Conservation (phyloP, 1,139 yeast genomes). For the Candida sanyaensis region DNA sequence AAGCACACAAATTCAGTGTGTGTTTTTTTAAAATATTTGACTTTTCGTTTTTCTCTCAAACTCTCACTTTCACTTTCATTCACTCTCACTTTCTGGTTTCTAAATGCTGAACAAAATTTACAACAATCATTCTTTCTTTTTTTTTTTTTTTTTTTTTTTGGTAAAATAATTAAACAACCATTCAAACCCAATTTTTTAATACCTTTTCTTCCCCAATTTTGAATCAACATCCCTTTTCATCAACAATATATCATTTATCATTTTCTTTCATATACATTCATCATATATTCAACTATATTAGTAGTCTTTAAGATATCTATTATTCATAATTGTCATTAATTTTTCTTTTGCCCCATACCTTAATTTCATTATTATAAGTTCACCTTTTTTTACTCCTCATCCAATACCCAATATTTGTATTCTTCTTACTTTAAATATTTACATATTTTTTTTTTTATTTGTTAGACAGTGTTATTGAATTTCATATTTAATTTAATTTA, state of each 20-base stretch:
- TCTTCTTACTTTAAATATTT: no score
- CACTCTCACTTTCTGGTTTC: no score
- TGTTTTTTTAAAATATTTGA: no score
- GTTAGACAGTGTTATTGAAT: background rate
- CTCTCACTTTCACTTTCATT: background rate
- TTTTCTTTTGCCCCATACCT: background rate
- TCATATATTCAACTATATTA: background rate
- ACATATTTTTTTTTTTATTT: background rate
- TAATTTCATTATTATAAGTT: background rate
- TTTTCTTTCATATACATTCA: background rate
- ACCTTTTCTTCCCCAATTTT: background rate
- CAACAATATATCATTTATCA: no score
- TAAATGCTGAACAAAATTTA: background rate
- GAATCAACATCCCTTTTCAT: no score
- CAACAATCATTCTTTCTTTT: constrained; percentile 2
- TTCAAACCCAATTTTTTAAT: background rate
- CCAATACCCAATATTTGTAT: background rate
- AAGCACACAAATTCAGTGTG: no score
- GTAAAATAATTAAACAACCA: background rate
- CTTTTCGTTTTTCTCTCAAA: background rate
- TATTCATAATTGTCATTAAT: background rate
- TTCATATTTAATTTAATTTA: background rate
- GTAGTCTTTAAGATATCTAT: background rate
- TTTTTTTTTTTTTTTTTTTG: background rate
- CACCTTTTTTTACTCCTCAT: background rate